Evolutionary conservation across 2,329 filamentous ascomycete species (phyloP), one percentile per base, ranked within the genome.

Genomic region (Monosporascus sp.): DNA sequence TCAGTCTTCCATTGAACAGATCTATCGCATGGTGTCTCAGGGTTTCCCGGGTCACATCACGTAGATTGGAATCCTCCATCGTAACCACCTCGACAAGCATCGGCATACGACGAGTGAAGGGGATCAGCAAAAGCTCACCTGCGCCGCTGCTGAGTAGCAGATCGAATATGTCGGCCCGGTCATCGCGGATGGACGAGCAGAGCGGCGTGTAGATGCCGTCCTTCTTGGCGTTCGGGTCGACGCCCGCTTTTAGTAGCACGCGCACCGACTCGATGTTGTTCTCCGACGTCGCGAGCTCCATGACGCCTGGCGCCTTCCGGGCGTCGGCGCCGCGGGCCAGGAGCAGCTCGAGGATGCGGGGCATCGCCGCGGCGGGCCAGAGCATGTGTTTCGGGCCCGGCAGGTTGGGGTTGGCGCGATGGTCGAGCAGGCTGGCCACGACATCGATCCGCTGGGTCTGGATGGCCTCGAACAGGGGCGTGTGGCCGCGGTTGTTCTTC

Each of bases 161-260:
- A 16, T 79, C 72, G 49, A 88, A 76, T 38, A 88, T 82, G 16
- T 87, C 82, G 22, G 72, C 65, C 48, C 81, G 77, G 64, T 88
- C 81, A 66, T 88, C 85, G 22, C 85, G 83, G 57, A 88, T 88
- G 0, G 85, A 77, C 0, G 84, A 83, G 70, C 85, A 88, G 0
- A 88, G 73, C 0, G 85, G 85, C 0, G 85, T 88, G 67, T 86
- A 88, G 34, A 82, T 79, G 8, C 83, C 83, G 57, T 88, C 85
- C 64, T 85, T 86, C 59, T 81, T 83, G 9, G 73, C 64, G 57
- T 86, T 84, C 43, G 82, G 81, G 47, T 81, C 77, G n/a, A 86
- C 80, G 14, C 81, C 81, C 1, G 80, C 77, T 26, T 80, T 75
- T 48, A 85, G 72, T 3, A 87, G 73, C 26, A 82, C 74, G 26